Percentiles rank a stretch among this genome's conserved stretches.
Conservation (phyloP, 2,329 filamentous ascomycete genomes). For the Claviceps humidiphila region DNA sequence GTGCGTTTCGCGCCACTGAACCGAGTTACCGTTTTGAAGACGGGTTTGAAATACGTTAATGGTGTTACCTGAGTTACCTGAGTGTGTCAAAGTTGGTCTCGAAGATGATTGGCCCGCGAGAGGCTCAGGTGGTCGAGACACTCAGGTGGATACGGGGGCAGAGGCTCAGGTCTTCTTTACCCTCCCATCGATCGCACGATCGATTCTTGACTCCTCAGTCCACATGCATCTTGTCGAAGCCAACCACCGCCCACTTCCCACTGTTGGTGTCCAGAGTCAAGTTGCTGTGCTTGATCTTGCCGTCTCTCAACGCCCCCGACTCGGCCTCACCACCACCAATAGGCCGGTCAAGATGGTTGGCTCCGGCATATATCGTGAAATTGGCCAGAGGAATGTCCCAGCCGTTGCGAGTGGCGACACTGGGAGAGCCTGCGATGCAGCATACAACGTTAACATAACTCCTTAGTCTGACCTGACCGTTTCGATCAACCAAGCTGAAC, state of each 20-base stretch:
- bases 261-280: constrained; percentile 29
- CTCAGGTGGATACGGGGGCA: too few species aligned
- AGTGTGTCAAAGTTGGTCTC: too few species aligned
- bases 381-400: constrained; percentile 56
- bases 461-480: too few species aligned
- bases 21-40: too few species aligned
- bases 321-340: constrained; percentile 31
- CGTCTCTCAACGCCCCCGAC: constrained; percentile 41
- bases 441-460: background rate
- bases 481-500: too few species aligned
- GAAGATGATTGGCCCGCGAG: too few species aligned
- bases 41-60: too few species aligned
- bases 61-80: too few species aligned
- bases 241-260: constrained; percentile 12
- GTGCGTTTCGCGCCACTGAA: too few species aligned
- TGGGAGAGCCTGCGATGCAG: constrained; percentile 28
- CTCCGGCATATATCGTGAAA: constrained; percentile 52
- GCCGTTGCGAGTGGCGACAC: constrained; percentile 42
- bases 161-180: too few species aligned
- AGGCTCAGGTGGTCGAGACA: too few species aligned
- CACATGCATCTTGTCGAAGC: constrained; percentile 13
- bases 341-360: constrained; percentile 39
- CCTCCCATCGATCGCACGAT: background rate
- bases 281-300: constrained; percentile 31
- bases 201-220: background rate